Conservation (phyloP, 306 rosid species). For the Alnus glutinosa region DNA sequence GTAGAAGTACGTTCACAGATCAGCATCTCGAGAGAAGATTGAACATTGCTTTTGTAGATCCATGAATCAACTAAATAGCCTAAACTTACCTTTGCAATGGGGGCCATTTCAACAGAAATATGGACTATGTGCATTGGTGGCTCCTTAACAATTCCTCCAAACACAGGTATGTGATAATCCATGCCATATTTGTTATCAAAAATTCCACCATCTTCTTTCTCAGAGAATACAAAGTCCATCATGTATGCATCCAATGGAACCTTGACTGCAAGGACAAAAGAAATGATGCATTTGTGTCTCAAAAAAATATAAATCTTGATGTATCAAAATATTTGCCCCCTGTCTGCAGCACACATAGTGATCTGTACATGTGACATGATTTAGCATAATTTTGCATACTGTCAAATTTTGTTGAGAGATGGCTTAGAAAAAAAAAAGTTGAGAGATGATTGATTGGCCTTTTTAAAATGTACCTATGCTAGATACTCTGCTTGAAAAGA, state of each 20-base stretch:
- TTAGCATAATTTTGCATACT: conserved; percentile 15
- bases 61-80: conserved; percentile 4
- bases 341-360: conserved; percentile 18
- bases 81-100: conserved; percentile 81
- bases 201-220: conserved; percentile 75
- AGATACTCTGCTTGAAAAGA: neutral
- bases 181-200: conserved; percentile 82
- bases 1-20: neutral
- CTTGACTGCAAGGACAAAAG: conserved; percentile 64
- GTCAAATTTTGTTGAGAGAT: conserved; percentile 5
- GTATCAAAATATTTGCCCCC: neutral
- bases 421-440: neutral
- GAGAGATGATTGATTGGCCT: neutral
- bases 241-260: conserved; percentile 87
- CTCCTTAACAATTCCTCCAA: conserved; percentile 78
- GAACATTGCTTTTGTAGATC: neutral
- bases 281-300: conserved; percentile 30
- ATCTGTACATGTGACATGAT: conserved; percentile 11
- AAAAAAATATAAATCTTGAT: neutral
- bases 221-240: conserved; percentile 99
- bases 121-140: conserved; percentile 93
- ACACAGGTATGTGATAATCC: conserved; percentile 93
- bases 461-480: neutral
- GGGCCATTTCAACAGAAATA: conserved; percentile 97
- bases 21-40: conserved; percentile 3